Base-by-base conservation (phyloP, 371 early-diverging fungal genomes). In the Mucor sp. region DNA sequence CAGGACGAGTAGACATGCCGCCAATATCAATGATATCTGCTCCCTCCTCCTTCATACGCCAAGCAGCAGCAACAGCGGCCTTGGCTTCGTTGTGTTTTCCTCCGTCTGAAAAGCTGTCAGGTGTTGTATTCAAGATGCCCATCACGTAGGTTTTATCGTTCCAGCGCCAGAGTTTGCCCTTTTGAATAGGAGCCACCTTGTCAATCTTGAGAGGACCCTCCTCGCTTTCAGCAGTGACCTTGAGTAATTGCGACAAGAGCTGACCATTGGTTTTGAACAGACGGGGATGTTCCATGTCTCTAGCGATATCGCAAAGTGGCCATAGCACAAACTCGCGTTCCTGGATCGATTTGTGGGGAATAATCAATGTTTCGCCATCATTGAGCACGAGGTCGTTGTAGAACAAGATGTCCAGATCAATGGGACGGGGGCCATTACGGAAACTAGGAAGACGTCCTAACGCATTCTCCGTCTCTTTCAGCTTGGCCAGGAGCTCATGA, bases 111-210 rank as follows among this genome's bases (percentile, higher is more conserved):
- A 99, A 99, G 69, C 94, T 94, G 78, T 99, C 99, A 2, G 98
- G 99, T 0, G 99, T 98, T 17, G 94, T 91, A 71, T 98, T 99
- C 32, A 99, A 81, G 35, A 99, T 96, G 41, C 98, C 99, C 99
- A 99, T 99, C 62, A 97, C 79, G 60, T 84, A 86, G 0, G 95
- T 94, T 60, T 85, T 87, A 7, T 77, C 70, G 32, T 78, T 78
- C 92, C 92, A 92, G 41, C 67, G 65, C 90, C 89, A 91, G 7
- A 85, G 33, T 2, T 63, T 27, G n/a, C 65, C 30, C 56, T 69
- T 62, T 43, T 84, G 71, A 33, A 93, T 76, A 17, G 93, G 93
- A 6, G 89, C 71, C 3, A 93, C 91, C 66, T 90, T 88, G 67
- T 88, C 75, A 53, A 94, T 90, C 64, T 88, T 76, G 53, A 83